Evolutionary conservation across 2,329 filamentous ascomycete species (phyloP).

Genomic region (Colletotrichum lentis): DNA sequence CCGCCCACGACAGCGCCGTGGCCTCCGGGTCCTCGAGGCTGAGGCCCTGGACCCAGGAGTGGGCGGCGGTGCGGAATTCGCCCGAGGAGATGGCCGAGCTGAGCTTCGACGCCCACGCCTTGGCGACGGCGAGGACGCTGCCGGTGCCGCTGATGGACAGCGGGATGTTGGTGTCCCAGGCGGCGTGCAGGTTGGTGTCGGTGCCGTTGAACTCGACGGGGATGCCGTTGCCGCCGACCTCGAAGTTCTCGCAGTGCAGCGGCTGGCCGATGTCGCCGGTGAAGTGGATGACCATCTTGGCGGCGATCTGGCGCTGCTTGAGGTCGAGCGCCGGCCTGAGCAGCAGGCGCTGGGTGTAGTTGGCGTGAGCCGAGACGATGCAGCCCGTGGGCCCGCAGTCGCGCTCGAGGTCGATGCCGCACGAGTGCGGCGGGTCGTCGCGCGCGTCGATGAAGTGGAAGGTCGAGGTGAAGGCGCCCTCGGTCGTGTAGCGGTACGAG

Average conservation of each 20-base stretch:
- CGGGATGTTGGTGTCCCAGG: conserved; percentile 69
- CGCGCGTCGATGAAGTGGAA: conserved; percentile 39
- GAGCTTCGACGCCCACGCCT: conserved; percentile 51
- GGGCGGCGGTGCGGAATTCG: conserved; percentile 47
- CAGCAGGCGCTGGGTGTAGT: conserved; percentile 43
- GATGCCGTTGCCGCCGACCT: conserved; percentile 48
- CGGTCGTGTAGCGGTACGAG: conserved; percentile 38
- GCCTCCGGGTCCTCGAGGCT: conserved; percentile 45
- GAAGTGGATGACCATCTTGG: conserved; percentile 40
- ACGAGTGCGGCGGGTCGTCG: conserved; percentile 36
- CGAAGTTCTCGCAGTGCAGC: conserved; percentile 38
- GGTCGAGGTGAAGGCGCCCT: conserved; percentile 38
- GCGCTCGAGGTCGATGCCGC: conserved; percentile 38
- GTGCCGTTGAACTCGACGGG: conserved; percentile 60
- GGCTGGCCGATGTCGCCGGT: conserved; percentile 39
- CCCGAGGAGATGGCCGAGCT: conserved; percentile 49
- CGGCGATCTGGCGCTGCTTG: conserved; percentile 37
- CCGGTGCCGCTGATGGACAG: conserved; percentile 54
- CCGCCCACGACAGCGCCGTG: conserved; percentile 51
- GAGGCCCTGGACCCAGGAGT: conserved; percentile 49
- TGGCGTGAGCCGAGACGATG: conserved; percentile 38
- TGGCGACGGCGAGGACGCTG: conserved; percentile 47
- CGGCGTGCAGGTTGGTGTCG: conserved; percentile 65
- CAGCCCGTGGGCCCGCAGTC: conserved; percentile 38
- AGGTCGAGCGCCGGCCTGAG: conserved; percentile 55